These are phyloP conservation scores for Pyricularia grisea DNA, from an alignment of 2,329 filamentous ascomycete genomes.

Conservation along the genomic window DNA sequence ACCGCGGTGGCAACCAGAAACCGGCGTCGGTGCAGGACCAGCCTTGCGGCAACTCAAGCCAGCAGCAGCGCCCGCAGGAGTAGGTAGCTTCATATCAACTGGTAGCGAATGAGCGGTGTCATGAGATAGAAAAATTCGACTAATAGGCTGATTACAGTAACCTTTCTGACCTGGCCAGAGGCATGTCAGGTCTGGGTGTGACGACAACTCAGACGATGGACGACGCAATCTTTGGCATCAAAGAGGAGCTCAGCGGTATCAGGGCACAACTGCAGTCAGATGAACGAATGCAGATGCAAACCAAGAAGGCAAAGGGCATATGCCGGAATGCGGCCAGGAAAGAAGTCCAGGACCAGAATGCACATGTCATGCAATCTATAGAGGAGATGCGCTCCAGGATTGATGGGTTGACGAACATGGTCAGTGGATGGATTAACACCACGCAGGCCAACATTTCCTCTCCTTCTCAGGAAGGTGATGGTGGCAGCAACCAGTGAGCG, in stretches of 20 bases:
- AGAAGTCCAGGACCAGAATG: neutral
- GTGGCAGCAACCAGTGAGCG: neutral
- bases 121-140: neutral
- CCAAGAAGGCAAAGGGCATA: neutral
- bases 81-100: neutral
- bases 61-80: neutral
- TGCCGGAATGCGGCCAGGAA: neutral
- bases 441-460: neutral
- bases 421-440: neutral
- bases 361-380: neutral
- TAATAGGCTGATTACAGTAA: neutral
- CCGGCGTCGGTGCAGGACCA: neutral
- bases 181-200: neutral
- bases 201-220: neutral
- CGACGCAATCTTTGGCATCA: neutral
- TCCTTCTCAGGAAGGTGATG: neutral
- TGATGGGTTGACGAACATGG: neutral
- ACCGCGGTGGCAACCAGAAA: neutral
- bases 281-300: neutral
- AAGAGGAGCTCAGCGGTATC: neutral
- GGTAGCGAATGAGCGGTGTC: too few species aligned
- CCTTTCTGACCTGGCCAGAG: neutral
- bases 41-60: neutral
- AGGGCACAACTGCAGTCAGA: neutral
- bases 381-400: neutral